A percentile compares a stretch with the other conserved stretches of the same genome.
Evolutionary conservation across 129 eudicot genomes (phyloP).

Genomic region (Flaveria trinervia): DNA sequence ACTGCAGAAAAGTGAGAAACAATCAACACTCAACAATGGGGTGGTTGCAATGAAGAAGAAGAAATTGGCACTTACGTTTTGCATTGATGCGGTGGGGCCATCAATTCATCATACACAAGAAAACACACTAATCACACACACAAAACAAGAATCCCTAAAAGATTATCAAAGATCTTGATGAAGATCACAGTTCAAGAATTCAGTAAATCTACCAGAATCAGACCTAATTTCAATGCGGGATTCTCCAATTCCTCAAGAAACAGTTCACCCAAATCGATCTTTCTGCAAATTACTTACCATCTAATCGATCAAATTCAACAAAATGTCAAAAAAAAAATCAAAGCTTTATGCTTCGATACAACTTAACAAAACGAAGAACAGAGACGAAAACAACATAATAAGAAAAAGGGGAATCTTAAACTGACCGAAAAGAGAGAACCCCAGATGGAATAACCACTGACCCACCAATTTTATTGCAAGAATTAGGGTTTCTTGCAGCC

Average conservation of each 20-base stretch:
- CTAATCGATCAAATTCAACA: not conserved
- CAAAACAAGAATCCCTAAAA: constrained; percentile 21
- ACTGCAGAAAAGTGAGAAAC: constrained; percentile 30
- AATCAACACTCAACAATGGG: not conserved
- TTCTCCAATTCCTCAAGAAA: constrained; percentile 20
- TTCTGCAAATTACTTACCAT: constrained; percentile 25
- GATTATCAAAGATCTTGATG: constrained; percentile 20
- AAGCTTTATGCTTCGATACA: constrained; percentile 22
- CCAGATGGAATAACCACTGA: constrained; percentile 28
- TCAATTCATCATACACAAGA: constrained; percentile 25
- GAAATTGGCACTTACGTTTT: constrained; percentile 22
- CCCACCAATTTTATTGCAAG: constrained; percentile 14
- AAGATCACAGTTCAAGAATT: constrained; percentile 3
- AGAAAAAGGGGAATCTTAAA: constrained; percentile 23
- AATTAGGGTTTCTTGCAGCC: constrained; percentile 3
- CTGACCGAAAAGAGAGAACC: constrained; percentile 22
- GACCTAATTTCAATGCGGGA: constrained; percentile 29
- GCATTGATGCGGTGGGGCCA: constrained; percentile 29
- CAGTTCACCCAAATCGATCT: constrained; percentile 29
- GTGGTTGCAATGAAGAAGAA: constrained; percentile 40
- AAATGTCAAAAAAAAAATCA: constrained; percentile 19
- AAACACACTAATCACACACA: constrained; percentile 13
- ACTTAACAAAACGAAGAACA: not conserved
- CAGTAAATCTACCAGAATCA: constrained; percentile 14
- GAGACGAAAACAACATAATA: not conserved